Percentiles rank a stretch among this genome's conserved stretches.
phyloP scores from a whole-genome alignment of 768 basidiomycete species.

The Pleurotus eryngii region DNA sequence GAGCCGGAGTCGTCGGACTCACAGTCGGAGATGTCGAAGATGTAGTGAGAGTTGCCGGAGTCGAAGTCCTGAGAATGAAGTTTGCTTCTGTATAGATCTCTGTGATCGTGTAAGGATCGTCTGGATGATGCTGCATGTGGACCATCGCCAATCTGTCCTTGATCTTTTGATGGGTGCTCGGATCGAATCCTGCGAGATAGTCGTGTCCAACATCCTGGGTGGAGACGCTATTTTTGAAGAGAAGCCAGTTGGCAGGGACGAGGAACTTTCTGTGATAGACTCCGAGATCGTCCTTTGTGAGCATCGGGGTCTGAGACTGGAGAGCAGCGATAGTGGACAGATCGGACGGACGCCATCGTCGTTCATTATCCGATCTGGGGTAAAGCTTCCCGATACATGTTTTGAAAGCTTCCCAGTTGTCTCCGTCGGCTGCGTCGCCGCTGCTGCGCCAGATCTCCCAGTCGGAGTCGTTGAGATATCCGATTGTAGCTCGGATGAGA shows the following conservation, averaged over 20 bases:
- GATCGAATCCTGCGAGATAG: slow-evolving; percentile 14
- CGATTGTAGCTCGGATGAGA: background rate
- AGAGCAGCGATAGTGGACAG: background rate
- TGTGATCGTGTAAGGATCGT: slow-evolving; percentile 19
- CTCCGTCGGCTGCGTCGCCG: background rate
- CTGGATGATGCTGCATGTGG: slow-evolving; percentile 17
- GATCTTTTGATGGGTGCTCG: slow-evolving; percentile 4
- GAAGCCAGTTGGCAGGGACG: slow-evolving; percentile 15
- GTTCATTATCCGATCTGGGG: background rate
- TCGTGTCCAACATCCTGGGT: slow-evolving; percentile 17
- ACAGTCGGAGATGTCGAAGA: slow-evolving; percentile 12
- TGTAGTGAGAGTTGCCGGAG: slow-evolving; percentile 13
- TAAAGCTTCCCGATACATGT: background rate
- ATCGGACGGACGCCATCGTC: background rate
- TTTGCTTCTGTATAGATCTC: slow-evolving; percentile 17
- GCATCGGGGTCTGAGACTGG: slow-evolving; percentile 9
- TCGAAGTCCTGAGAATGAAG: slow-evolving; percentile 14
- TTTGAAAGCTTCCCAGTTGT: background rate
- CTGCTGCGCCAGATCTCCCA: background rate
- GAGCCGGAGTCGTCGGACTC: slow-evolving; percentile 14
- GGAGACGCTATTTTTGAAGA: slow-evolving; percentile 12
- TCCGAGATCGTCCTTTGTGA: slow-evolving; percentile 11
- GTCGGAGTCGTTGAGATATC: background rate
- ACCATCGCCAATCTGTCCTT: slow-evolving; percentile 18
- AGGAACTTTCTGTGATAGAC: slow-evolving; percentile 19